Evolutionary conservation across 768 basidiomycete genomes (phyloP).

Genomic region (Cantharellus anzutake): DNA sequence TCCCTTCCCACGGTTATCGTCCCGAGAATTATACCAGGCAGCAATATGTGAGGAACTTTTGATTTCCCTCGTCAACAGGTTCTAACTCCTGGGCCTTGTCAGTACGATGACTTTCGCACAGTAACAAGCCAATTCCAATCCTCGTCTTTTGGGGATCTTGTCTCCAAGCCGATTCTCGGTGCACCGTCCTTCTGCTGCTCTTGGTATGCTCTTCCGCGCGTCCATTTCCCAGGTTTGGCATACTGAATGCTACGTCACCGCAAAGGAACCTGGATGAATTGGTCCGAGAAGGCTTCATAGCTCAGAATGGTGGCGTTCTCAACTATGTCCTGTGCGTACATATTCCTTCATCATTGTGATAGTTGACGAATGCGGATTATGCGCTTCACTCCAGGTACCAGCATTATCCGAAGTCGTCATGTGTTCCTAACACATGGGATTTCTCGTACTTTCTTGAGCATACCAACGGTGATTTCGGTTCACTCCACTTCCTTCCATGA

Average conservation of each 20-base stretch:
- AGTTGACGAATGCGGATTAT: neutral
- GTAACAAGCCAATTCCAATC: neutral
- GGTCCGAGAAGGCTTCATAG: slow-evolving; percentile 1
- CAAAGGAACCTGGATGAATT: slow-evolving; percentile 5
- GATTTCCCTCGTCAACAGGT: neutral
- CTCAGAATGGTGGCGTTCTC: neutral
- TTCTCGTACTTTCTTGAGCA: neutral
- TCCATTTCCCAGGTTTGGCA: neutral
- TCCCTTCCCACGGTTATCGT: slow-evolving; percentile 1
- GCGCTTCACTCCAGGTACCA: slow-evolving; percentile 5
- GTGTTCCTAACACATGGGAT: neutral
- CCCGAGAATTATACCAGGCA: slow-evolving; percentile 7
- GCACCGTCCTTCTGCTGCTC: neutral
- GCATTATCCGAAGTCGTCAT: slow-evolving; percentile 6
- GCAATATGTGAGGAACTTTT: slow-evolving; percentile 5
- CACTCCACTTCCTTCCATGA: neutral
- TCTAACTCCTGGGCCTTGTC: neutral
- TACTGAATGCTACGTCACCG: neutral
- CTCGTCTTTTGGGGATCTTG: neutral
- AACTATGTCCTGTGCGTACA: slow-evolving; percentile 4
- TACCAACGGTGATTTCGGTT: neutral
- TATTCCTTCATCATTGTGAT: neutral
- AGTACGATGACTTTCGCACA: neutral
- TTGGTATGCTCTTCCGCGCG: neutral
- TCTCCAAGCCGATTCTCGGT: neutral